These are phyloP conservation scores for Paramecium tetraurelia DNA, from an alignment of 73 alveolate genomes.

Conservation along the genomic window DNA sequence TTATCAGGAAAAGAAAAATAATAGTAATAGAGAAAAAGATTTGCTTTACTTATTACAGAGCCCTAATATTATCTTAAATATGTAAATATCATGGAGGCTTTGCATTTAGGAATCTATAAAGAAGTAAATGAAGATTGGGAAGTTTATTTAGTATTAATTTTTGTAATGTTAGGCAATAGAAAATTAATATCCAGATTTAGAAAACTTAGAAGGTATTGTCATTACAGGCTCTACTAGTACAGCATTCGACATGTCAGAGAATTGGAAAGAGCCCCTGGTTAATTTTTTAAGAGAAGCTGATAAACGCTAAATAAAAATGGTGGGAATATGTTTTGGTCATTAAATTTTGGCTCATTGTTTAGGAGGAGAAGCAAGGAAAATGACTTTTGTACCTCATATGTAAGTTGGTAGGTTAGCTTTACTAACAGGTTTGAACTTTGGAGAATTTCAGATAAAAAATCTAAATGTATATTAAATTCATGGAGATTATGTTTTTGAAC, in stretches of 20 bases:
- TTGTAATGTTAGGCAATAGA: background rate
- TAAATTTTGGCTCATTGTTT: background rate
- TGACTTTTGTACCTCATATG: background rate
- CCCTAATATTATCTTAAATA: background rate
- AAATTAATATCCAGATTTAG: background rate
- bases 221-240: background rate
- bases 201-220: background rate
- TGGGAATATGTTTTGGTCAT: conserved; percentile 13
- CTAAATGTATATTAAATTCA: background rate
- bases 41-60: background rate
- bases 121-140: conserved; percentile 29
- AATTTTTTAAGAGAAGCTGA: background rate
- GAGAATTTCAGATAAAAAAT: background rate
- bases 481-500: background rate
- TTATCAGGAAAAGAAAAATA: background rate
- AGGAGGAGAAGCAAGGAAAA: conserved; percentile 18
- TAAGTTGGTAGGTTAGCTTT: background rate
- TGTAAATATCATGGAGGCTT: background rate
- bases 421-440: background rate
- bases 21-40: background rate
- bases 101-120: background rate
- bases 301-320: background rate
- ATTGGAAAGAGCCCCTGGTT: background rate
- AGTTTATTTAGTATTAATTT: background rate
- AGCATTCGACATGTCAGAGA: background rate